A percentile compares a stretch with the other conserved stretches of the same genome.
Evolutionary conservation across 768 basidiomycete genomes (phyloP).

Genomic region (Cubamyces sp.): DNA sequence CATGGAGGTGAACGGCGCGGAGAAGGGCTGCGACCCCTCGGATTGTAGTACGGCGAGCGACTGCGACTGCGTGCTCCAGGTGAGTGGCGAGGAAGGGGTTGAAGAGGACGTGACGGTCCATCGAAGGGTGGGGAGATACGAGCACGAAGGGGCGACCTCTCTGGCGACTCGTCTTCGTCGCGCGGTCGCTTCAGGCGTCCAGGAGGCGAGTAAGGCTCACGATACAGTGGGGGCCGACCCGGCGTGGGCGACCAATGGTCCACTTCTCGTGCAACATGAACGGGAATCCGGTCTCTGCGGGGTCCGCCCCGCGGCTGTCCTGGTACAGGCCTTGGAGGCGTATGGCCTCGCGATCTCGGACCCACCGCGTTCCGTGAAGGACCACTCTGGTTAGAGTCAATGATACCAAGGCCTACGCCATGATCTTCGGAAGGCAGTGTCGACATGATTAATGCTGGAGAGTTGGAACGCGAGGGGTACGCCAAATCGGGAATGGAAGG

Average conservation of each 20-base stretch:
- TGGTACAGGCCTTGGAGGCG: neutral
- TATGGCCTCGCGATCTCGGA: neutral
- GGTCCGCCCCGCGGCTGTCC: no score
- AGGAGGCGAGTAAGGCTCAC: neutral
- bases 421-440: neutral
- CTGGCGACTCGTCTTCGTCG: neutral
- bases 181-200: conserved; percentile 14
- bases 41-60: neutral
- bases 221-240: neutral
- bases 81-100: neutral
- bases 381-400: neutral
- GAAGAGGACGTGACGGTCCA: neutral
- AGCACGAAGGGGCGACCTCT: conserved; percentile 1
- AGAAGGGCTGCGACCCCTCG: neutral
- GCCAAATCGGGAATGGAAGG: conserved; percentile 9
- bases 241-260: conserved; percentile 12
- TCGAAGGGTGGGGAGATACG: neutral
- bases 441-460: conserved; percentile 1
- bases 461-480: conserved; percentile 7
- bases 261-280: neutral
- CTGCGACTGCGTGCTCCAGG: neutral
- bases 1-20: neutral
- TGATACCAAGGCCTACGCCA: neutral
- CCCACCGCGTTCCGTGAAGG: neutral
- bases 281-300: neutral